A percentile compares a stretch with the other conserved stretches of the same genome.
Evolutionary conservation across 2,329 filamentous ascomycete species (phyloP).

Genomic region (Fusarium equiseti): DNA sequence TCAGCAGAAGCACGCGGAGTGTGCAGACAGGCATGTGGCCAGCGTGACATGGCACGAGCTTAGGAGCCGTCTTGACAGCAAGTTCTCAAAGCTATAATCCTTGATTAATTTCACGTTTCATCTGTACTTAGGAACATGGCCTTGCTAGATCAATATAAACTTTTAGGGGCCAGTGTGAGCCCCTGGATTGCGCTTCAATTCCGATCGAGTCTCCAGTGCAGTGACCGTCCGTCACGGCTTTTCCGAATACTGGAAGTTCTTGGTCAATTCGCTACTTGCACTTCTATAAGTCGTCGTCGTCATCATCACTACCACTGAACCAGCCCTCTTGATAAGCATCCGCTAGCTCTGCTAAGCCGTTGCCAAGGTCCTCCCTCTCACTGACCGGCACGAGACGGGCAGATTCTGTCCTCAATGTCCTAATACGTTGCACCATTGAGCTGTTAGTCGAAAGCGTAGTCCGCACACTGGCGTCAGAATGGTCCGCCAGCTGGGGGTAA

Average conservation of each 20-base stretch:
- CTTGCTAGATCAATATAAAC: constrained; percentile 51
- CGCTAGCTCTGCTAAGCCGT: constrained; percentile 83
- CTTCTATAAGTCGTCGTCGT: constrained; percentile 67
- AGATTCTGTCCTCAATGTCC: constrained; percentile 73
- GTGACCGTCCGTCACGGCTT: neutral
- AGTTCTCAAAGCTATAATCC: constrained; percentile 8
- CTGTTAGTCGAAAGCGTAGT: constrained; percentile 80
- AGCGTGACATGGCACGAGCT: constrained; percentile 9
- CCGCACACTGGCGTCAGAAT: constrained; percentile 56
- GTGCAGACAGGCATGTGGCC: constrained; percentile 11
- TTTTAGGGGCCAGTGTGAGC: constrained; percentile 31
- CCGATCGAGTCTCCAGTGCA: neutral
- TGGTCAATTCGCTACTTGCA: neutral
- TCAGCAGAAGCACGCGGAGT: constrained; percentile 27
- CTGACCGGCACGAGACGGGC: constrained; percentile 75
- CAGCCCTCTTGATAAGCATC: constrained; percentile 92
- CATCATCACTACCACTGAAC: constrained; percentile 80
- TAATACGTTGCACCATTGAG: constrained; percentile 76
- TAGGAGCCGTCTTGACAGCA: constrained; percentile 4
- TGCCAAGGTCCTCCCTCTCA: constrained; percentile 85
- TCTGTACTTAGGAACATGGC: constrained; percentile 49
- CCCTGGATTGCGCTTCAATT: constrained; percentile 6
- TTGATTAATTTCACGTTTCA: constrained; percentile 32
- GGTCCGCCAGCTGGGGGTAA: constrained; percentile 63
- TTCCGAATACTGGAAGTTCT: neutral